phyloP scores from a whole-genome alignment of 2,329 filamentous ascomycete species.

The Venturia aucupariae region DNA sequence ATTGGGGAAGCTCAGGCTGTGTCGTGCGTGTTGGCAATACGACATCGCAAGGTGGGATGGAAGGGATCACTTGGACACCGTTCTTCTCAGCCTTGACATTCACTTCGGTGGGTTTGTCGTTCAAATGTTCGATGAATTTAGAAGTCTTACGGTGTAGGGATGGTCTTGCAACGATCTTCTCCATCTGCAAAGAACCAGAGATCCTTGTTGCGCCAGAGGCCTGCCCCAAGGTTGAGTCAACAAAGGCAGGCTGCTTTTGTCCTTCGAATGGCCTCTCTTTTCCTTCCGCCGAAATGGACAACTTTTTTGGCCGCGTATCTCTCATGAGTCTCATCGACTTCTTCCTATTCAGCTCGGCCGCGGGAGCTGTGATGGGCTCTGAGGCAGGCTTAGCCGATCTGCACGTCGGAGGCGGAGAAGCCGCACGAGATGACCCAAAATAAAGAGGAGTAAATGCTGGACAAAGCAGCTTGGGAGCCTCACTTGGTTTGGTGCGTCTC shows the following conservation, averaged over 20 bases:
- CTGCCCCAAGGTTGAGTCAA: background rate
- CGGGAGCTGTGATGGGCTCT: background rate
- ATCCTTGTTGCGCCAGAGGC: background rate
- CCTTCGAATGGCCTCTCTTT: background rate
- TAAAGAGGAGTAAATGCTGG: background rate
- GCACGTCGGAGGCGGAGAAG: background rate
- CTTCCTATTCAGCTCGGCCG: background rate
- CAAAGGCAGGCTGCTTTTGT: background rate
- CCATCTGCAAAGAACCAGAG: background rate
- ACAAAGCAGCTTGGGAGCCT: background rate
- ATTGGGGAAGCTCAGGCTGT: background rate
- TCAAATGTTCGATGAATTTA: constrained; percentile 12
- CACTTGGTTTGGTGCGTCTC: background rate
- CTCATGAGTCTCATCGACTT: background rate
- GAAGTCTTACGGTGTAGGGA: constrained; percentile 4
- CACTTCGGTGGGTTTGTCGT: background rate
- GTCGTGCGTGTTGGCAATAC: background rate
- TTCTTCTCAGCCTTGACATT: background rate
- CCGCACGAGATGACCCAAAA: background rate
- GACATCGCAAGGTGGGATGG: background rate
- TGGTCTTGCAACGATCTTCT: background rate
- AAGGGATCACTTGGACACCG: background rate
- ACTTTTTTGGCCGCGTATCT: background rate
- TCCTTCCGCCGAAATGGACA: background rate
- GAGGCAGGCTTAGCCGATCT: background rate